Evolutionary conservation across 805 yeast genomes (phyloP).

Genomic region (Grigorovia transvaalensis): DNA sequence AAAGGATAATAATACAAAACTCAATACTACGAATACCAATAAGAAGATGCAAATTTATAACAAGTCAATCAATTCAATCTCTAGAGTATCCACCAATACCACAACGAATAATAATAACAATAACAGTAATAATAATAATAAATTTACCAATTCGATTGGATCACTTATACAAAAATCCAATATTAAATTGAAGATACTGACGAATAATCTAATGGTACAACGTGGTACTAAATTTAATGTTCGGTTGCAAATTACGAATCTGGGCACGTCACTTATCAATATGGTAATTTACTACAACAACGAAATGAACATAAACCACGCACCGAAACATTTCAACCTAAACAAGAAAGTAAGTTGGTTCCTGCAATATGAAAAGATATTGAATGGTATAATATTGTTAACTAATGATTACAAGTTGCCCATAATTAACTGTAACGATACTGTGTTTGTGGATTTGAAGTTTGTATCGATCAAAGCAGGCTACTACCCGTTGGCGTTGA

Average conservation of each 20-base stretch:
- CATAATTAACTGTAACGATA: slow-evolving; percentile 18
- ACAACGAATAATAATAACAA: background rate
- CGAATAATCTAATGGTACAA: slow-evolving; percentile 10
- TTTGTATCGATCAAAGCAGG: slow-evolving; percentile 25
- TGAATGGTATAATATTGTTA: slow-evolving; percentile 24
- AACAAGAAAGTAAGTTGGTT: slow-evolving; percentile 11
- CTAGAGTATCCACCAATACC: slow-evolving; percentile 2
- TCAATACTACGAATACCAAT: background rate
- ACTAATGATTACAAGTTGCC: slow-evolving; percentile 28
- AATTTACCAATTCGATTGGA: background rate
- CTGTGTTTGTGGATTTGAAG: slow-evolving; percentile 20
- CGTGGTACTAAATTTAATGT: slow-evolving; percentile 20
- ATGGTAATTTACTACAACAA: slow-evolving; percentile 24
- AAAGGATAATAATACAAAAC: slow-evolving; percentile 8
- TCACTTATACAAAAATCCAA: slow-evolving; percentile 2
- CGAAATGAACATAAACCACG: slow-evolving; percentile 5
- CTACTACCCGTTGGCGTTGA: slow-evolving; percentile 25
- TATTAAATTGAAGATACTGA: slow-evolving; percentile 21
- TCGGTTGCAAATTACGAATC: slow-evolving; percentile 21
- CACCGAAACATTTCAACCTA: background rate
- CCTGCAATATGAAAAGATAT: slow-evolving; percentile 16
- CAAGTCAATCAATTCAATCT: background rate
- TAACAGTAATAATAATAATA: background rate
- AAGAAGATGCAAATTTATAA: background rate
- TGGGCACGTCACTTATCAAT: slow-evolving; percentile 15